A percentile compares a stretch with the other conserved stretches of the same genome.
Conservation (phyloP, 139 green algal genomes). For the Coelastrella sp. region DNA sequence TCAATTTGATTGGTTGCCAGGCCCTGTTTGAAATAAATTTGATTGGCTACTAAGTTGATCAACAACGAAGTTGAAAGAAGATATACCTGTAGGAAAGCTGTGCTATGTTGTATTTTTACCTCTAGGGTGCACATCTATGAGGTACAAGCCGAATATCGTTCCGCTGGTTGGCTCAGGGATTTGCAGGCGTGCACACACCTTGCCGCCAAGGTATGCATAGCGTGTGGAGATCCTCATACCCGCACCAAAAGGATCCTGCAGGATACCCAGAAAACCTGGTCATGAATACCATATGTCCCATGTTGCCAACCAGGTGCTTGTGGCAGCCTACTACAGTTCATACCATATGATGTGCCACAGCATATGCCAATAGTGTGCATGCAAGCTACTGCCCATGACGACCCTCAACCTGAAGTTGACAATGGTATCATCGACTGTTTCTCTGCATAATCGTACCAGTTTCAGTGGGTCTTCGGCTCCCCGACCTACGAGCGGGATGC, state of each 20-base stretch:
- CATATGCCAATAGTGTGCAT: neutral
- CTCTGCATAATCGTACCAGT: neutral
- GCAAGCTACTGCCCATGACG: neutral
- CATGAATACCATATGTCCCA: neutral
- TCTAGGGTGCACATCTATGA: slow-evolving; percentile 39
- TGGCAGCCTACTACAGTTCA: neutral
- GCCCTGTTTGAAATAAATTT: too few species aligned
- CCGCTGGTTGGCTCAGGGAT: slow-evolving; percentile 29
- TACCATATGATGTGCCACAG: neutral
- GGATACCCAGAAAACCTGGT: neutral
- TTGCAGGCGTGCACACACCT: slow-evolving; percentile 10
- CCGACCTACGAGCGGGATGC: slow-evolving; percentile 1
- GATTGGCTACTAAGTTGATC: too few species aligned
- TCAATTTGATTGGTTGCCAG: too few species aligned
- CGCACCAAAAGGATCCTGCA: slow-evolving; percentile 43
- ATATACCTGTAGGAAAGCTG: too few species aligned
- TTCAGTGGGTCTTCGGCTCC: slow-evolving; percentile 7
- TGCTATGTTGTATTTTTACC: neutral
- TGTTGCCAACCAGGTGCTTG: neutral
- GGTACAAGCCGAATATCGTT: slow-evolving; percentile 46
- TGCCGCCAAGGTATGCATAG: slow-evolving; percentile 36
- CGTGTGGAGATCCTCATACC: slow-evolving; percentile 27
- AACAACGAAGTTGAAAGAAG: too few species aligned
- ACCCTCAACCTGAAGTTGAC: neutral
- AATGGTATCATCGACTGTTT: neutral